phyloP scores from a whole-genome alignment of 192 early-diverging fungal genomes.

The Backusella parvicylindrica region DNA sequence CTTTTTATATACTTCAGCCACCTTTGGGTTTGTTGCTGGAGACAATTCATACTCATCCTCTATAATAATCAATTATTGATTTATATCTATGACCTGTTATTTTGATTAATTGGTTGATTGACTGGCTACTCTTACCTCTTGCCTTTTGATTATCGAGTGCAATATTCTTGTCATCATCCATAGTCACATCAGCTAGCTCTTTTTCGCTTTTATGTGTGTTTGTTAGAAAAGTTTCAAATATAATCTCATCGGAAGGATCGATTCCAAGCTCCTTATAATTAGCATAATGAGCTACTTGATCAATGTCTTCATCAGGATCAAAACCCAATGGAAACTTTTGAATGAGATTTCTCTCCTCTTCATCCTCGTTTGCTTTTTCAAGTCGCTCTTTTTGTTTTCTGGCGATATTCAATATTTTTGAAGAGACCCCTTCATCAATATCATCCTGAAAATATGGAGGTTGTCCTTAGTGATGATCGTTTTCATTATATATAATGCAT shows the following conservation, averaged over 20 bases:
- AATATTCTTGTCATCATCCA: slow-evolving; percentile 82
- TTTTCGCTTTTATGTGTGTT: slow-evolving; percentile 74
- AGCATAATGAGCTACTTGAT: slow-evolving; percentile 60
- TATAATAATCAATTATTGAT: slow-evolving; percentile 20
- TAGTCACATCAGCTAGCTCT: slow-evolving; percentile 92
- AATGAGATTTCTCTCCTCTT: slow-evolving; percentile 31
- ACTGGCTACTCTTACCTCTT: slow-evolving; percentile 12
- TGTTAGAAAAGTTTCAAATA: slow-evolving; percentile 89
- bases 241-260: slow-evolving; percentile 70
- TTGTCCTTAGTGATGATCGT: neutral
- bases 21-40: slow-evolving; percentile 75
- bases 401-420: slow-evolving; percentile 84
- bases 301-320: slow-evolving; percentile 59
- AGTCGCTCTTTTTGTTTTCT: slow-evolving; percentile 90
- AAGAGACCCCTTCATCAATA: slow-evolving; percentile 86
- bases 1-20: slow-evolving; percentile 93
- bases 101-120: neutral
- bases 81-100: neutral
- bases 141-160: slow-evolving; percentile 28
- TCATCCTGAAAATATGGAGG: slow-evolving; percentile 41
- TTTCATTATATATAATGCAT: neutral
- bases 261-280: slow-evolving; percentile 75
- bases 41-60: slow-evolving; percentile 42
- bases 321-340: slow-evolving; percentile 19
- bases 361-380: slow-evolving; percentile 45